phyloP scores from a whole-genome alignment of 1,284 basidiomycete genomes.

The Boletellus deceptivus region DNA sequence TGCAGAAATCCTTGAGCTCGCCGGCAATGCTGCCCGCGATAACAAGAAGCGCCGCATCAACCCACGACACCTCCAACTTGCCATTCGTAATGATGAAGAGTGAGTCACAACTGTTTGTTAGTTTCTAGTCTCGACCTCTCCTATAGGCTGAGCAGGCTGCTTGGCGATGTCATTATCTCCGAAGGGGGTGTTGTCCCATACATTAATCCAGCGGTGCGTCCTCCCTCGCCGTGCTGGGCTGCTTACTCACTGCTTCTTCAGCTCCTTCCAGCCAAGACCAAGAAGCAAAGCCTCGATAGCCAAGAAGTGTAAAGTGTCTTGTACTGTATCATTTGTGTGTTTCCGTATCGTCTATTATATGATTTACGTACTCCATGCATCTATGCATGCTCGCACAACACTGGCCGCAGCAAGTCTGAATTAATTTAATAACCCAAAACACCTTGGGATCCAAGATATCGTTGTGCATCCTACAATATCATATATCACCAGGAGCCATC shows the following conservation, averaged over 20 bases:
- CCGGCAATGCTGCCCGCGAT: slow-evolving; percentile 67
- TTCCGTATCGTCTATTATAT: background rate
- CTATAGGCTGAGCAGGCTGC: slow-evolving; percentile 61
- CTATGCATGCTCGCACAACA: too few relatives aligned
- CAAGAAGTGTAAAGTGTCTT: slow-evolving; percentile 28
- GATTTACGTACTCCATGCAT: too few relatives aligned
- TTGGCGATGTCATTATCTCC: slow-evolving; percentile 86
- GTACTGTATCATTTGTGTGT: background rate
- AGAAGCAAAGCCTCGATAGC: slow-evolving; percentile 35
- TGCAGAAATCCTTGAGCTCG: slow-evolving; percentile 76
- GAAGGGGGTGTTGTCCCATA: slow-evolving; percentile 86
- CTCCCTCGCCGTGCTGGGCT: background rate
- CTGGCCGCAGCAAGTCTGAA: background rate
- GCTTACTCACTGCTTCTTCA: slow-evolving; percentile 1
- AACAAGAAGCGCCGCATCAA: slow-evolving; percentile 85
- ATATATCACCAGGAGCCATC: slow-evolving; percentile 14
- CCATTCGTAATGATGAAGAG: slow-evolving; percentile 87
- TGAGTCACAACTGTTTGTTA: slow-evolving; percentile 29
- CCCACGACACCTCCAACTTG: slow-evolving; percentile 85
- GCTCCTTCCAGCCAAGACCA: slow-evolving; percentile 32
- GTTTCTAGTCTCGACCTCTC: background rate
- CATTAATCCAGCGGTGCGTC: slow-evolving; percentile 37
- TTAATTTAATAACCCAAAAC: background rate
- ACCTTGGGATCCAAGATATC: slow-evolving; percentile 17
- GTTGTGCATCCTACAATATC: slow-evolving; percentile 32